phyloP scores from a whole-genome alignment of 1,139 yeast species.

The Protomyces inundatus region DNA sequence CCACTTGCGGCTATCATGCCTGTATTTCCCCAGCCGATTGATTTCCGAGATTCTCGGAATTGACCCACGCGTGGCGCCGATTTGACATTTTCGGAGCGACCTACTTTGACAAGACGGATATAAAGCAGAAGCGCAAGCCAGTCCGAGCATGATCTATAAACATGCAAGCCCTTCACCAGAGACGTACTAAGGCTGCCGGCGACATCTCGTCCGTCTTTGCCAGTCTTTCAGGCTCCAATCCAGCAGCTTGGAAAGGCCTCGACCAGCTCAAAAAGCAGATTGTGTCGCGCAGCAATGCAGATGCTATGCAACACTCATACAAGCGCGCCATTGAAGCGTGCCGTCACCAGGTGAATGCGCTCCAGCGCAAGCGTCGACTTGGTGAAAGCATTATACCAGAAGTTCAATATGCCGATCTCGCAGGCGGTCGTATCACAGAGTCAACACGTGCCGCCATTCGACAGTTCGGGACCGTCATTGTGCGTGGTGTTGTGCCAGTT shows the following conservation, averaged over 20 bases:
- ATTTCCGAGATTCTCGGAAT: background rate
- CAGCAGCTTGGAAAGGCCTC: conserved; percentile 19
- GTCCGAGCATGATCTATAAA: background rate
- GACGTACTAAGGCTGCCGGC: conserved; percentile 15
- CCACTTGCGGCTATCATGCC: no score
- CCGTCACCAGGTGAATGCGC: conserved; percentile 34
- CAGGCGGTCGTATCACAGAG: background rate
- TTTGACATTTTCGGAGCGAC: no score
- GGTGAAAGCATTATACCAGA: conserved; percentile 30
- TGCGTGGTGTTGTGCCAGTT: conserved; percentile 38
- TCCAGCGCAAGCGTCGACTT: conserved; percentile 32
- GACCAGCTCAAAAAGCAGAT: conserved; percentile 36
- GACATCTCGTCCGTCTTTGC: conserved; percentile 35
- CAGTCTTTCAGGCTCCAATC: conserved; percentile 32
- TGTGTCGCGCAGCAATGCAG: conserved; percentile 35
- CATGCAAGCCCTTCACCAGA: background rate
- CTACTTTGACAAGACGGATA: no score
- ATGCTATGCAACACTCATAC: conserved; percentile 36
- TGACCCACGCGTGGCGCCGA: background rate
- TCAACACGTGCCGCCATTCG: conserved; percentile 21
- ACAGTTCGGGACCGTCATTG: conserved; percentile 39
- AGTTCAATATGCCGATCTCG: conserved; percentile 18
- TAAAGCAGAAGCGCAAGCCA: no score
- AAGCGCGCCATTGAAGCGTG: conserved; percentile 36
- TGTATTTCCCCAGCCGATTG: background rate